Percentiles rank a stretch among this genome's conserved stretches.
Conservation (phyloP, 352 stramenopile species). For the Globisporangium megalacanthum region DNA sequence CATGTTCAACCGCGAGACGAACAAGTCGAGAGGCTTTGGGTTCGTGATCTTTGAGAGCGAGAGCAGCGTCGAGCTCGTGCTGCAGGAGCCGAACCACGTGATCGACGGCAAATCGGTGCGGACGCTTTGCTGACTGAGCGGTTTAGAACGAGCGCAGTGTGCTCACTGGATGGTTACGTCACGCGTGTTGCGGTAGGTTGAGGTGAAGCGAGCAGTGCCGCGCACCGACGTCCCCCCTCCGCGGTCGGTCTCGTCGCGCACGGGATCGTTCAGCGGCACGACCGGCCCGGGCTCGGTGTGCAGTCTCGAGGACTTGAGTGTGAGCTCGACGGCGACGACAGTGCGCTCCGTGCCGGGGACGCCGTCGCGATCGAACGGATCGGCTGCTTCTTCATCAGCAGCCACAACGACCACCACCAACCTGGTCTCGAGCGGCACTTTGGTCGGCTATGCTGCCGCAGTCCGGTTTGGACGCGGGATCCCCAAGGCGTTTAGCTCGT, state of each 20-base stretch:
- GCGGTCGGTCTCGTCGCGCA: slow-evolving; percentile 66
- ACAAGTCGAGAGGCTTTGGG: slow-evolving; percentile 92
- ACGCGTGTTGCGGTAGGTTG: slow-evolving; percentile 26
- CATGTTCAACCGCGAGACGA: slow-evolving; percentile 94
- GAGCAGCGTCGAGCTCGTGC: slow-evolving; percentile 77
- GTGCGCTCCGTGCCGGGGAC: slow-evolving; percentile 51
- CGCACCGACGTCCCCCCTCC: slow-evolving; percentile 75
- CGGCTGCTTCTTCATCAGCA: slow-evolving; percentile 20
- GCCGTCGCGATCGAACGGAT: slow-evolving; percentile 40
- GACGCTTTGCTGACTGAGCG: slow-evolving; percentile 1
- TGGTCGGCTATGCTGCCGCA: slow-evolving; percentile 75
- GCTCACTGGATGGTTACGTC: neutral
- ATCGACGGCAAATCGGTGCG: slow-evolving; percentile 88
- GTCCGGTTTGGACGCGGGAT: slow-evolving; percentile 61
- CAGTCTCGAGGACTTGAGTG: slow-evolving; percentile 59
- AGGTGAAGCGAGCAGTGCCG: slow-evolving; percentile 84
- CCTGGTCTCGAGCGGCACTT: slow-evolving; percentile 41
- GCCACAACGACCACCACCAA: slow-evolving; percentile 17
- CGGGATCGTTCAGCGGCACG: slow-evolving; percentile 73
- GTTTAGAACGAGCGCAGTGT: neutral
- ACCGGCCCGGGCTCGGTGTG: slow-evolving; percentile 64
- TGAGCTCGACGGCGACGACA: slow-evolving; percentile 39
- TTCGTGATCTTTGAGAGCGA: slow-evolving; percentile 93
- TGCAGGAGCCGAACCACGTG: slow-evolving; percentile 86
- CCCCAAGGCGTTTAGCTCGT: slow-evolving; percentile 21